Evolutionary conservation across 192 early-diverging fungal species (phyloP).

Genomic region (Coemansia erecta): DNA sequence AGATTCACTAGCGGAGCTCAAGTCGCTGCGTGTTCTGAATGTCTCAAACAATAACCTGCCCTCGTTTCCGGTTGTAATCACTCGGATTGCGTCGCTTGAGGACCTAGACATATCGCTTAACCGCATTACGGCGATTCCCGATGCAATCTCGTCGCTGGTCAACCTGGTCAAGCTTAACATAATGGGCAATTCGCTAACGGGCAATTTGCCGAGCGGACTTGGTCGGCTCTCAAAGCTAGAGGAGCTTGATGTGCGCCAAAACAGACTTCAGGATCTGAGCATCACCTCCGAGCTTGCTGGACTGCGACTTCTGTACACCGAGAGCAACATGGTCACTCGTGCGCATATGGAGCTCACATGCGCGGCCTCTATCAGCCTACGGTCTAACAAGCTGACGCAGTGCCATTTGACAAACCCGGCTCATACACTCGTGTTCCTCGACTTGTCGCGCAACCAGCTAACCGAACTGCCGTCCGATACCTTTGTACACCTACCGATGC

Average conservation of each 20-base stretch:
- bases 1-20: constrained; percentile 58
- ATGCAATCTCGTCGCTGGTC: constrained; percentile 65
- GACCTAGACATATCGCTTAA: constrained; percentile 83
- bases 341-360: constrained; percentile 61
- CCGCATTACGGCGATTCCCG: constrained; percentile 71
- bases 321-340: constrained; percentile 69
- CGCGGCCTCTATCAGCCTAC: constrained; percentile 58
- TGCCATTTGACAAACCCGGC: constrained; percentile 56
- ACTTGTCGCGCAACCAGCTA: constrained; percentile 69
- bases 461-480: constrained; percentile 60
- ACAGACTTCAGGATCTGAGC: constrained; percentile 68
- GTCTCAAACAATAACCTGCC: constrained; percentile 81
- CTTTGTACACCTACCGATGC: constrained; percentile 57
- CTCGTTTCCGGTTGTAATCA: constrained; percentile 65
- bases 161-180: constrained; percentile 61
- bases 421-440: constrained; percentile 48
- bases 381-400: constrained; percentile 70
- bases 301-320: constrained; percentile 65
- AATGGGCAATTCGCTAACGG: constrained; percentile 76
- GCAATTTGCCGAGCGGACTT: constrained; percentile 64
- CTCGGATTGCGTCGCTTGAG: constrained; percentile 57
- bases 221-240: constrained; percentile 57
- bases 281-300: constrained; percentile 56
- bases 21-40: constrained; percentile 61
- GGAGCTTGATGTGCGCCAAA: constrained; percentile 80